A percentile compares a stretch with the other conserved stretches of the same genome.
Conservation (phyloP, 805 yeast genomes). For the Suhomyces sp. region DNA sequence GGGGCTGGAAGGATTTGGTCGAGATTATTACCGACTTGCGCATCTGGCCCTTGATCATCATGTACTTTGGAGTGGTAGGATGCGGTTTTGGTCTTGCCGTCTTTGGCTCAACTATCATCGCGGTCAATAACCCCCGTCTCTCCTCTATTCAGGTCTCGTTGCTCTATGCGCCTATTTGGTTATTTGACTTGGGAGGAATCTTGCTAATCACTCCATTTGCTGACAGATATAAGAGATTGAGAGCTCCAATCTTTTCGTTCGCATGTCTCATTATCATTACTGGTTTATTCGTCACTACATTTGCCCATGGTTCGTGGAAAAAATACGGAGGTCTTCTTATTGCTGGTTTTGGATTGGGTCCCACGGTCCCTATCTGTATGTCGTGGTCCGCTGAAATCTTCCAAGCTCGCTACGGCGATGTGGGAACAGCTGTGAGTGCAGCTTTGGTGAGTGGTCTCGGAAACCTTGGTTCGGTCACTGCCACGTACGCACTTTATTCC, state of each 20-base stretch:
- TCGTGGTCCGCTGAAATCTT: constrained; percentile 78
- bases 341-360: constrained; percentile 85
- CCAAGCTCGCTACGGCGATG: constrained; percentile 68
- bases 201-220: constrained; percentile 75
- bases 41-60: constrained; percentile 76
- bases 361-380: constrained; percentile 88
- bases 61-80: constrained; percentile 93
- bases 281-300: constrained; percentile 76
- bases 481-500: constrained; percentile 78
- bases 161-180: constrained; percentile 87
- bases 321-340: constrained; percentile 77
- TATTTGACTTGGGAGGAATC: constrained; percentile 77
- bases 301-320: constrained; percentile 70
- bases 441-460: constrained; percentile 87
- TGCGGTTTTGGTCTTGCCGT: constrained; percentile 86
- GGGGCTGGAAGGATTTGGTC: constrained; percentile 61
- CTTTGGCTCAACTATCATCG: constrained; percentile 76
- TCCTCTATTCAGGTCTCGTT: constrained; percentile 68
- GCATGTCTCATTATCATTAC: constrained; percentile 66
- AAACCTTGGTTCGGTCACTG: constrained; percentile 79
- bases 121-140: constrained; percentile 58
- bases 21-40: constrained; percentile 58
- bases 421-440: constrained; percentile 78
- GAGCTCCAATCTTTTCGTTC: constrained; percentile 61
- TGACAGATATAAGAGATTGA: constrained; percentile 56